A percentile compares a stretch with the other conserved stretches of the same genome.
phyloP scores from a whole-genome alignment of 1,139 yeast genomes.

The Candida sp. region DNA sequence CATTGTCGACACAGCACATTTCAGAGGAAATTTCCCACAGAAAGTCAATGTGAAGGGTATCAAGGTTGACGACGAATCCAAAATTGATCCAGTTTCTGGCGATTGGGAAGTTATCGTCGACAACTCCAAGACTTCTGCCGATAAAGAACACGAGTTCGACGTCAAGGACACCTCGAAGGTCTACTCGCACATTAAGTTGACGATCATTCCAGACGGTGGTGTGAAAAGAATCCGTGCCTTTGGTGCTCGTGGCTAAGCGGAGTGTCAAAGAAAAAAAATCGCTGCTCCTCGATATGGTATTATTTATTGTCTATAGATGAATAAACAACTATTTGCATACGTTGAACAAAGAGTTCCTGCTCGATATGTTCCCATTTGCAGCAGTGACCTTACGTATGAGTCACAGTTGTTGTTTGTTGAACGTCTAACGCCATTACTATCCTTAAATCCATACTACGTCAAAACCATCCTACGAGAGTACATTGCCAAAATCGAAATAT shows the following conservation, averaged over 20 bases:
- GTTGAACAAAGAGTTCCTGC: conserved; percentile 17
- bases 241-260: conserved; percentile 42
- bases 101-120: conserved; percentile 72
- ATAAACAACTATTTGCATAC: conserved; percentile 9
- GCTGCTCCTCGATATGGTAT: neutral
- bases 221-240: conserved; percentile 86
- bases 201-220: conserved; percentile 96
- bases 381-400: conserved; percentile 8
- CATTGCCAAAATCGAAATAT: conserved; percentile 37
- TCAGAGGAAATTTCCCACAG: conserved; percentile 94
- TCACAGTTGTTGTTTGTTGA: conserved; percentile 10
- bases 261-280: neutral
- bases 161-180: conserved; percentile 22
- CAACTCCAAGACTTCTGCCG: conserved; percentile 77
- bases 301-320: conserved; percentile 8
- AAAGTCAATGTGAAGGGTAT: conserved; percentile 65
- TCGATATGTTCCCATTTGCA: conserved; percentile 8
- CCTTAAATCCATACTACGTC: conserved; percentile 53
- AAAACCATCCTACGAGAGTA: conserved; percentile 47
- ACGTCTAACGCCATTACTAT: conserved; percentile 21
- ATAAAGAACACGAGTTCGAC: conserved; percentile 69
- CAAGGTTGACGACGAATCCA: conserved; percentile 35
- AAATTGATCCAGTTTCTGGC: conserved; percentile 31
- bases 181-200: conserved; percentile 72
- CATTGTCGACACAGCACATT: conserved; percentile 90